phyloP scores from a whole-genome alignment of 495 filamentous ascomycete species.

The Neurospora sp. region DNA sequence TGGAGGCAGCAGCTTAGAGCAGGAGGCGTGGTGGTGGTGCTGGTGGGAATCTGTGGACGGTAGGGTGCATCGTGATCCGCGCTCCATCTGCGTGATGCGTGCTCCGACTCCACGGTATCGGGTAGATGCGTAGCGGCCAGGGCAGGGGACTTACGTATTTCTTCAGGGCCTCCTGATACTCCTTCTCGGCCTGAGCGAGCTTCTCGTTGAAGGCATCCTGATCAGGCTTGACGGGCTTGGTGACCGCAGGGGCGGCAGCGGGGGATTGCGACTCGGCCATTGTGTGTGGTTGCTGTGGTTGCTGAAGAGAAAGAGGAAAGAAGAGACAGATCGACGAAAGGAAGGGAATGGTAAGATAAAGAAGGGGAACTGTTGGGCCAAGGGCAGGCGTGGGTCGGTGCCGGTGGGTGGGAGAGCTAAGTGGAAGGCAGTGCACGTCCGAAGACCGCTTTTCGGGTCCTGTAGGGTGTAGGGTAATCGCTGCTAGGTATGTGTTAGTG shows the following conservation, averaged over 20 bases:
- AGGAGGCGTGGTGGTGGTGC: background rate
- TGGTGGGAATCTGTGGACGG: background rate
- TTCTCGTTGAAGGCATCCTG: slow-evolving; percentile 58
- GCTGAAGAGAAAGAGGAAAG: background rate
- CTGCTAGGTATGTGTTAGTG: background rate
- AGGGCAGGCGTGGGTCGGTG: background rate
- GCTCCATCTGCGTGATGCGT: background rate
- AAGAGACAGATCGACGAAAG: background rate
- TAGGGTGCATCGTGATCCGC: background rate
- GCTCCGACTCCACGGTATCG: background rate
- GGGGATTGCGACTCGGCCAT: slow-evolving; percentile 36
- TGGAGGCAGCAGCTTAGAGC: background rate
- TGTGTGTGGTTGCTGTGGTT: slow-evolving; percentile 3
- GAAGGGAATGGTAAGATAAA: background rate
- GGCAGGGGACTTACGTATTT: slow-evolving; percentile 55
- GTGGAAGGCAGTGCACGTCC: background rate
- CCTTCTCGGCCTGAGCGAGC: slow-evolving; percentile 72
- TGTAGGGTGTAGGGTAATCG: background rate
- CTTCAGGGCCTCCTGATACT: slow-evolving; percentile 59
- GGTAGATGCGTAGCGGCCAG: background rate
- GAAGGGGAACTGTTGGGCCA: background rate
- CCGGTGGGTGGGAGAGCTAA: background rate
- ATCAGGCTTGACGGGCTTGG: slow-evolving; percentile 64
- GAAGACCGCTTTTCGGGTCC: background rate
- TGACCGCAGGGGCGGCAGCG: slow-evolving; percentile 38